Evolutionary conservation across 768 basidiomycete genomes (phyloP), one percentile per base, ranked within the genome.

Genomic region (Lactifluus piperatus): DNA sequence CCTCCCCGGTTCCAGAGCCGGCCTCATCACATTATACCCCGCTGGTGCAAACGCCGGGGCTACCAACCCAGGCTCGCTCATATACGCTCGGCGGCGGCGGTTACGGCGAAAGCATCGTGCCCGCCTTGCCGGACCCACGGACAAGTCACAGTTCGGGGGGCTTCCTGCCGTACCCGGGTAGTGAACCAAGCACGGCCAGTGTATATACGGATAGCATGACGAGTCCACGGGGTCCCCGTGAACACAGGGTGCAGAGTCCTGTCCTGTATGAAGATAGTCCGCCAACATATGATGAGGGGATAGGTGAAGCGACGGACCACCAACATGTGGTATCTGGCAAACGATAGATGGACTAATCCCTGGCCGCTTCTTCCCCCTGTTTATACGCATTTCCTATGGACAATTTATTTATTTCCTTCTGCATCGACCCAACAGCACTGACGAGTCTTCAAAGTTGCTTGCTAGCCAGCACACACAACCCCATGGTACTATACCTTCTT

Each of bases 241-340:
- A 41, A 45, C 58, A 5, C 9, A 51, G 58, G 44, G 39, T 27
- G 4, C 48, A 30, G 20, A 51, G 47, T 26, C 57, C 60, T 14
- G 63, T 60, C 45, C 47, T 58, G 32, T 76, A 76, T 49, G 71
- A 79, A 16, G 87, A 88, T 18, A 76, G 72, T 36, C 88, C 88
- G 14, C 87, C 88, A 29, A 75, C 71, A 52, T 90, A 90, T 67
- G 86, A 89, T 27, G 73, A 75, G 16, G 81, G 79, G 20, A 67
- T n/a, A 13, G 26, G 34, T 4, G 7, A 10, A 1, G 54, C 22
- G 16, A 11, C 26, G 2, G 20, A 20, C 36, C 34, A 51, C 22
- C 9, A n/a, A 16, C 4, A n/a, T 24, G 30, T 27, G n/a, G 46
- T 30, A 29, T 55, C 58, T 5, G 2, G 54, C 20, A 60, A 55